A percentile compares a stretch with the other conserved stretches of the same genome.
Evolutionary conservation across 2,329 filamentous ascomycete genomes (phyloP).

Genomic region (Trichophyton benhamiae): DNA sequence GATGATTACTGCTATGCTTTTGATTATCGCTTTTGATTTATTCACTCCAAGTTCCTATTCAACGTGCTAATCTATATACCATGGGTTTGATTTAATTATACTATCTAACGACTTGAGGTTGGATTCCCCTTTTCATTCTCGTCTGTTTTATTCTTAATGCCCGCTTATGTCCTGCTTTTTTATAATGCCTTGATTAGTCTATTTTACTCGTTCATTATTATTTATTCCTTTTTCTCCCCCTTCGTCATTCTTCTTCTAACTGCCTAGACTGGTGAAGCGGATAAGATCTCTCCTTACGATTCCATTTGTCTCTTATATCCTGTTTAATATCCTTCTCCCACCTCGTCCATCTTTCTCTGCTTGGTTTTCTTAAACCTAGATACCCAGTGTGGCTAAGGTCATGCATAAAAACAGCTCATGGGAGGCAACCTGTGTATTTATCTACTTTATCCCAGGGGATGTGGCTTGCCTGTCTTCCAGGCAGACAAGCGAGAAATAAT

Average conservation of each 20-base stretch:
- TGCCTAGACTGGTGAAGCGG: background rate
- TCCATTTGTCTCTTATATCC: background rate
- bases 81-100: background rate
- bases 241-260: background rate
- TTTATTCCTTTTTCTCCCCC: background rate
- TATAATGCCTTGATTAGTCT: background rate
- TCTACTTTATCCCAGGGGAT: background rate
- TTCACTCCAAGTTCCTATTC: background rate
- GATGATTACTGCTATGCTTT: background rate
- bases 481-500: background rate
- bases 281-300: background rate
- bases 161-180: background rate
- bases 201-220: background rate
- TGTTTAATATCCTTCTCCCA: background rate
- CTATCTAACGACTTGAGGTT: background rate
- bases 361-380: background rate
- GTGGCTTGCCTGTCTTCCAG: background rate
- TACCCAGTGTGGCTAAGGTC: background rate
- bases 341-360: background rate
- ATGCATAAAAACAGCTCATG: background rate
- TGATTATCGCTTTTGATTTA: background rate
- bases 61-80: background rate
- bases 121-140: background rate
- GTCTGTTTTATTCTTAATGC: background rate
- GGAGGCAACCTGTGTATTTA: background rate